Conservation (phyloP, 106 monocot genomes). For the Iris macrosiphon region DNA sequence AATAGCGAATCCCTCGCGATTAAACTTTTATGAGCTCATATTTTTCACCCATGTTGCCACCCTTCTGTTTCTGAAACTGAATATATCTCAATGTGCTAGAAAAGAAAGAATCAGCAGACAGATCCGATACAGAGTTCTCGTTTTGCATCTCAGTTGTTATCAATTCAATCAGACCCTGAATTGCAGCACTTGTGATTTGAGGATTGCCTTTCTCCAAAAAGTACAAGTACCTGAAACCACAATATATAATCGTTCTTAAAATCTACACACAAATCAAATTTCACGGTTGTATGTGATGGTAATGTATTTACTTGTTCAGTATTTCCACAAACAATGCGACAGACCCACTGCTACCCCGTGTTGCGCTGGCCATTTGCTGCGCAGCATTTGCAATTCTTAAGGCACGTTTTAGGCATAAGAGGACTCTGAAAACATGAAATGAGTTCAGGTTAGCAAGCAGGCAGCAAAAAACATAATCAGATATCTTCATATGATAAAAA, state of each 20-base stretch:
- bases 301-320: slow-evolving; percentile 73
- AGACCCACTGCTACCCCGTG: slow-evolving; percentile 66
- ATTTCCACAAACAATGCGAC: slow-evolving; percentile 80
- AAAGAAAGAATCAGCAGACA: slow-evolving; percentile 74
- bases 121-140: slow-evolving; percentile 43
- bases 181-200: slow-evolving; percentile 67
- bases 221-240: slow-evolving; percentile 72
- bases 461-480: neutral
- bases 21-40: slow-evolving; percentile 69
- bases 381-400: slow-evolving; percentile 95
- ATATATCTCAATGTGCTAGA: slow-evolving; percentile 76
- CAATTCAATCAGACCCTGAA: slow-evolving; percentile 80
- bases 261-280: neutral
- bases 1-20: neutral
- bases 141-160: slow-evolving; percentile 88
- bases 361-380: slow-evolving; percentile 86
- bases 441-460: neutral
- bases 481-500: no score
- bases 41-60: slow-evolving; percentile 82
- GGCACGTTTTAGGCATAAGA: slow-evolving; percentile 93
- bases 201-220: slow-evolving; percentile 97
- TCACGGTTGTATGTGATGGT: no score
- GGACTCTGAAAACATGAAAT: slow-evolving; percentile 48
- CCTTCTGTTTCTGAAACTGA: slow-evolving; percentile 96
- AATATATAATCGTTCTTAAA: neutral